Conservation (phyloP, 1,284 basidiomycete genomes). For the Malassezia slooffiae region DNA sequence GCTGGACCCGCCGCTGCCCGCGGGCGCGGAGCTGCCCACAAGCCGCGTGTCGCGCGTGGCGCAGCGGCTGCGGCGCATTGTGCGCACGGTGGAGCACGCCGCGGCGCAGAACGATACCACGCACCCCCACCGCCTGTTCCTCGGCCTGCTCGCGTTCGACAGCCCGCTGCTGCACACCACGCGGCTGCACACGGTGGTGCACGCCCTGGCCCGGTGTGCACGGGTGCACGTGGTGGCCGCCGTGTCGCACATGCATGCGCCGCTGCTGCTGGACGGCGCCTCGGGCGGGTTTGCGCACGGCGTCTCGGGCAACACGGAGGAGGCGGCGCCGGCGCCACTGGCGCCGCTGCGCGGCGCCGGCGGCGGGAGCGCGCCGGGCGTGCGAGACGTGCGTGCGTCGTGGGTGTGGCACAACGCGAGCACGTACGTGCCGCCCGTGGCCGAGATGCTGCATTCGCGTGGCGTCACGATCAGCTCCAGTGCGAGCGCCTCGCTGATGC, state of each 20-base stretch:
- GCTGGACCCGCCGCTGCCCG: not conserved
- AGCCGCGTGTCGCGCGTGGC: conserved; percentile 3
- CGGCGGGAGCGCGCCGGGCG: not conserved
- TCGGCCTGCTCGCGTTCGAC: conserved; percentile 13
- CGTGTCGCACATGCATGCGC: conserved; percentile 14
- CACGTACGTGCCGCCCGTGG: conserved; percentile 12
- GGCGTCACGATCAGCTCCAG: conserved; percentile 5
- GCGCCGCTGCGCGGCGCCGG: not conserved
- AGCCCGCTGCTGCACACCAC: conserved; percentile 6
- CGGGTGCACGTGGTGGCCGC: conserved; percentile 8
- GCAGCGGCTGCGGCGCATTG: conserved; percentile 8
- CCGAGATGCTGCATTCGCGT: conserved; percentile 14
- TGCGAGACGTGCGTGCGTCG: conserved; percentile 6
- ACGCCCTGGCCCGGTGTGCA: conserved; percentile 10
- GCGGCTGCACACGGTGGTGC: conserved; percentile 13
- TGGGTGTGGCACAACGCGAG: conserved; percentile 16
- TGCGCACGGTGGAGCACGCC: not conserved
- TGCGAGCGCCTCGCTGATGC: not conserved
- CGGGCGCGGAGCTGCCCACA: not conserved
- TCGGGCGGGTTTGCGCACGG: conserved; percentile 8
- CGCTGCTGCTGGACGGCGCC: conserved; percentile 8
- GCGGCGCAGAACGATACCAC: not conserved
- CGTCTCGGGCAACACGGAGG: conserved; percentile 7
- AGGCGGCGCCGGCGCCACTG: not conserved
- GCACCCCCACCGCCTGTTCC: conserved; percentile 5